These are phyloP conservation scores for Hypoxylon fuscum DNA, from an alignment of 495 filamentous ascomycete species.

Conservation along the genomic window DNA sequence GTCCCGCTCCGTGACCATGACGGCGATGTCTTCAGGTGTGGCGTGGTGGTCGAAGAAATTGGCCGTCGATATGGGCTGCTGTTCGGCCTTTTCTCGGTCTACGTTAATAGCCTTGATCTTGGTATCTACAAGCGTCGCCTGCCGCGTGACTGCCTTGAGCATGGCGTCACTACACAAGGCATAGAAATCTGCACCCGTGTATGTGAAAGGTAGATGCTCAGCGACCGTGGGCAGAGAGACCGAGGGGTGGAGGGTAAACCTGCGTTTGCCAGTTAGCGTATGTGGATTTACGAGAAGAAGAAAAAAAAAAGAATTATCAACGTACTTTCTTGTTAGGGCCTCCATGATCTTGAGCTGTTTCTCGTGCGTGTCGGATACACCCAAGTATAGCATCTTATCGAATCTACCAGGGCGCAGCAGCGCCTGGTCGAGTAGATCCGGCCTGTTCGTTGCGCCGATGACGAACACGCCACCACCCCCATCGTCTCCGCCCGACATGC, in stretches of 20 bases:
- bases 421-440: slow-evolving; percentile 91
- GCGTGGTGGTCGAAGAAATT: slow-evolving; percentile 96
- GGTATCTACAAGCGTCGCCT: slow-evolving; percentile 82
- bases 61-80: slow-evolving; percentile 72
- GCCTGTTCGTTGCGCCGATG: slow-evolving; percentile 94
- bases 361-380: slow-evolving; percentile 94
- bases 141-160: slow-evolving; percentile 96
- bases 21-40: slow-evolving; percentile 79
- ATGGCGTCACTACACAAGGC: slow-evolving; percentile 97
- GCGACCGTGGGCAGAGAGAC: slow-evolving; percentile 80
- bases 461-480: slow-evolving; percentile 90
- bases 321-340: slow-evolving; percentile 90
- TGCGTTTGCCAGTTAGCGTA: slow-evolving; percentile 39
- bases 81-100: slow-evolving; percentile 45
- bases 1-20: slow-evolving; percentile 88
- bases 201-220: slow-evolving; percentile 87
- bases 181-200: slow-evolving; percentile 96
- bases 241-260: slow-evolving; percentile 80
- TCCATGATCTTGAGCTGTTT: slow-evolving; percentile 96
- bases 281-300: slow-evolving; percentile 24
- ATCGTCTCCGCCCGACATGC: slow-evolving; percentile 93
- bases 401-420: slow-evolving; percentile 91
- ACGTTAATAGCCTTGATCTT: slow-evolving; percentile 76
- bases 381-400: slow-evolving; percentile 98
- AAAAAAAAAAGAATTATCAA: slow-evolving; percentile 22